Base-by-base conservation (phyloP, 164 flowering plant genomes). In the Cinnamomum chago region DNA sequence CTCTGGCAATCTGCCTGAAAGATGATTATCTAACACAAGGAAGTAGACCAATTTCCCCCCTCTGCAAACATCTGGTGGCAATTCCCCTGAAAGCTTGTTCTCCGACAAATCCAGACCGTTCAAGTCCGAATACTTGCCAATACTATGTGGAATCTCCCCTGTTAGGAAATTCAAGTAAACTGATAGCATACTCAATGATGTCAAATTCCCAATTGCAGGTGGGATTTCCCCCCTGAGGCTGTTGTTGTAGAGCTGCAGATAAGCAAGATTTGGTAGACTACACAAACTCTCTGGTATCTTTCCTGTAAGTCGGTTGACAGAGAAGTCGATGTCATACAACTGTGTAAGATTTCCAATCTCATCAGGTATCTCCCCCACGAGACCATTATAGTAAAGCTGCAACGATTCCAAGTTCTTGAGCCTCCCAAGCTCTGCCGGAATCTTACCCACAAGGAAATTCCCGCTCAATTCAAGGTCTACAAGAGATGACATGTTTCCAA, bases 171-270 rank as follows among this genome's bases (percentile, higher is more conserved):
- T 95, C 83, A 71, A 82, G 60, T 92, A 93, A 28, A 95, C 84
- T 1, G 97, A 91, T 11, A 95, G 67, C 4, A 81, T 75, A 15
- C 62, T 77, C 75, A 95, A 73, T 58, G 89, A 80, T 28, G 85
- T 90, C 1, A 95, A 93, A 67, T 90, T 84, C 40, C 80, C 97
- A 24, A 95, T 76, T 17, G 18, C 84, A 5, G 27, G 76, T 23
- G 99, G 97, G 65, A 95, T 86, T 71, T 83, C 89, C 52, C 99
- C 99, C 2, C 81, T 79, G 58, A 95, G 92, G 72, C 88, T 88
- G 84, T 95, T 95, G 86, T 90, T 91, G 82, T 94, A 93, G 10
- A 93, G 76, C 79, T 92, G 95, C 73, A 95, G 71, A 10, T 79
- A 85, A 12, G 68, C 67, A 47, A 95, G 92, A 30, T 85, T 85